Evolutionary conservation across 768 basidiomycete genomes (phyloP), one percentile per base, ranked within the genome.

Genomic region (Plicaturopsis crispa): DNA sequence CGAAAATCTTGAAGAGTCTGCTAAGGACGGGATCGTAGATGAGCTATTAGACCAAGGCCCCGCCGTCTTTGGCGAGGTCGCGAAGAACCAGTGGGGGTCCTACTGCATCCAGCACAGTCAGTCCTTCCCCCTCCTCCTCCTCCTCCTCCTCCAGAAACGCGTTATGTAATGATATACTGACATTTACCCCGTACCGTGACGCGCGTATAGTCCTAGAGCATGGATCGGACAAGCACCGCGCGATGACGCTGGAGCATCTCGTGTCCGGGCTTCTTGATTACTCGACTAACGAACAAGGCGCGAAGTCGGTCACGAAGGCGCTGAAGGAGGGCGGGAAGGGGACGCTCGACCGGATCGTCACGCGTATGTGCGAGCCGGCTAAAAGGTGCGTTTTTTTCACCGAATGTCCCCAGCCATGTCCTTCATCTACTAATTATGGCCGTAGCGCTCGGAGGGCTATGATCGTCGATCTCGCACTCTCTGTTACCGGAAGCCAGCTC

Each of bases 21-120:
- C 84, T 4, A 88, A 89, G 56, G 84, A 87, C 39, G 84, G 82
- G 0, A 89, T 89, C 41, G 79, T 89, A 5, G 81, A 86, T 39
- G 86, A 89, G 49, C 55, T 89, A n/a, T 72, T 89, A 40, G 80
- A 83, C 42, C 78, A 84, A 40, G 85, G 85, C 11, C 56, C 72
- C 2, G 55, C 53, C 1, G 67, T 83, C 18, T 89, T 89, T 46
- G 68, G 72, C 16, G 83, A 88, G 47, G 84, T 90, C 13, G 69
- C 81, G 14, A 88, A 85, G 64, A 91, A 78, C 44, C 87, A 90
- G 53, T 91, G 87, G 87, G 88, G 88, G 8, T 82, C 84, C 1
- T 90, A 88, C 49, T 89, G 86, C 54, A 70, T 89, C 19, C 84
- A 88, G 48, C 87, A 88, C 41, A 87, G 87, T 88, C 47, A 40